Conservation (phyloP, 2,329 filamentous ascomycete species). For the Ophiostoma quercus region DNA sequence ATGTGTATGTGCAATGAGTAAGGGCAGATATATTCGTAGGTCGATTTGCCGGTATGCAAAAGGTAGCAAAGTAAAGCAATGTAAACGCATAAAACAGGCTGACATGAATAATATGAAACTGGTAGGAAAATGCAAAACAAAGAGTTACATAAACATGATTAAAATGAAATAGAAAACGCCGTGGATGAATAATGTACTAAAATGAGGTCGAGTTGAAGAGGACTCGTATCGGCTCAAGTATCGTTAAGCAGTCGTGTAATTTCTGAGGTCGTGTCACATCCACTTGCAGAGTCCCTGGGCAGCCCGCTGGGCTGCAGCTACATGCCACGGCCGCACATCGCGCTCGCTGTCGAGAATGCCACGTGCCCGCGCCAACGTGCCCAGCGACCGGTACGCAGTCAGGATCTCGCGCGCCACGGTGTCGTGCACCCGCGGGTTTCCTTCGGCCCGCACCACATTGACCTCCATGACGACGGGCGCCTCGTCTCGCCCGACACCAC, state of each 20-base stretch:
- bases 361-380: constrained; percentile 62
- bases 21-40: background rate
- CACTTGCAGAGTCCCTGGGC: constrained; percentile 59
- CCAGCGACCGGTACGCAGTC: constrained; percentile 61
- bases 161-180: background rate
- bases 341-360: constrained; percentile 55
- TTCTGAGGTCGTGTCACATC: constrained; percentile 44
- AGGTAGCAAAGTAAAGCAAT: background rate
- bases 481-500: constrained; percentile 52
- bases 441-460: constrained; percentile 56
- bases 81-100: background rate
- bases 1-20: background rate
- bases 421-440: constrained; percentile 53
- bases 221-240: background rate
- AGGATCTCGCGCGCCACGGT: constrained; percentile 65
- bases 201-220: background rate
- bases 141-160: background rate
- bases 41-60: background rate
- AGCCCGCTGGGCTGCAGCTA: constrained; percentile 65
- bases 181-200: background rate
- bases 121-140: background rate
- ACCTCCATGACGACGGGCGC: constrained; percentile 58
- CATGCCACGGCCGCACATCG: constrained; percentile 70
- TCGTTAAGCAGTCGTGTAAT: background rate
- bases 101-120: background rate